A percentile compares a stretch with the other conserved stretches of the same genome.
Evolutionary conservation across 306 rosid species (phyloP).

Genomic region (Crotalaria pallida): DNA sequence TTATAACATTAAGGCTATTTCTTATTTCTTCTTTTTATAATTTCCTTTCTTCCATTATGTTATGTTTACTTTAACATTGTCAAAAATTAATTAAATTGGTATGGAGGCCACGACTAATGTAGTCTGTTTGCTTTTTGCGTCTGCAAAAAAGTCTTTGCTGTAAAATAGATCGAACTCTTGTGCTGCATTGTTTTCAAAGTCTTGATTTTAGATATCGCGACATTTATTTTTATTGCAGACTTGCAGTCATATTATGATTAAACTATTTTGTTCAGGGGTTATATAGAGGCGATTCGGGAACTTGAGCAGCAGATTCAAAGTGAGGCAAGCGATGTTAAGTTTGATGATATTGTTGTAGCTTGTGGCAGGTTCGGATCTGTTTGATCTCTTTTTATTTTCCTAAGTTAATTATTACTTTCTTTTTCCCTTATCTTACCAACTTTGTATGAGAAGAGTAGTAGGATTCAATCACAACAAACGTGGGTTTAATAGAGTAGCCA

Average conservation of each 20-base stretch:
- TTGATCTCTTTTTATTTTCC: slow-evolving; percentile 25
- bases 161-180: background rate
- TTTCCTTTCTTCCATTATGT: background rate
- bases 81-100: background rate
- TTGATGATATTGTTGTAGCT: slow-evolving; percentile 91
- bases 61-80: background rate
- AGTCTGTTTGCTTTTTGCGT: background rate
- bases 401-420: background rate
- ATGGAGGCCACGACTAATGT: background rate
- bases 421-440: no score
- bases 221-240: background rate
- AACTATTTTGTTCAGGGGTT: slow-evolving; percentile 60
- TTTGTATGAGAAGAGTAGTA: background rate
- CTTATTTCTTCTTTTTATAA: background rate
- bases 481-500: no score
- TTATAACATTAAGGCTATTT: slow-evolving; percentile 9
- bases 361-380: slow-evolving; percentile 75
- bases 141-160: background rate
- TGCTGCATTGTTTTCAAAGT: slow-evolving; percentile 13
- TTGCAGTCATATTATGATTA: slow-evolving; percentile 3
- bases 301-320: slow-evolving; percentile 68
- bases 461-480: no score
- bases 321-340: slow-evolving; percentile 37
- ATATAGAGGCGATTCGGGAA: slow-evolving; percentile 76
- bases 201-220: background rate